phyloP scores from a whole-genome alignment of 805 yeast species.

The Clavispora asparagi region DNA sequence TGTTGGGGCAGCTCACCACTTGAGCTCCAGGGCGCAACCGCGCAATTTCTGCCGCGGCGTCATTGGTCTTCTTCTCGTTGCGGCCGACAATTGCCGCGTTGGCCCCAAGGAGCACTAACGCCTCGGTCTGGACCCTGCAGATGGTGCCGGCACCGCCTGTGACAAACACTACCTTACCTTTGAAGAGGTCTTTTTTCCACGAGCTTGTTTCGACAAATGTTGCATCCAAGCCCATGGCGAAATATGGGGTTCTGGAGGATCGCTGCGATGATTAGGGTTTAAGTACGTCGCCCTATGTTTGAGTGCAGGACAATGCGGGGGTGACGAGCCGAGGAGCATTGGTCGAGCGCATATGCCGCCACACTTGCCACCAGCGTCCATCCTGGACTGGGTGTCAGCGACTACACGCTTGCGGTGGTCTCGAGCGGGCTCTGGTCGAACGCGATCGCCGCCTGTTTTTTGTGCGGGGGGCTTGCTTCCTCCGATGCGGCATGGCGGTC shows the following conservation, averaged over 20 bases:
- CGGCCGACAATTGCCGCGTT: conserved; percentile 26
- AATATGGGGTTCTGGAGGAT: background rate
- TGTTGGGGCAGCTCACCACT: conserved; percentile 19
- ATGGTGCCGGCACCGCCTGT: conserved; percentile 29
- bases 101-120: conserved; percentile 24
- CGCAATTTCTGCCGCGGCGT: conserved; percentile 20
- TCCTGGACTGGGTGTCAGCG: background rate
- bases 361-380: background rate
- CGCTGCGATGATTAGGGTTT: background rate
- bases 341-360: background rate
- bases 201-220: conserved; percentile 15
- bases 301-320: background rate
- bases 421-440: background rate
- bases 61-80: conserved; percentile 20
- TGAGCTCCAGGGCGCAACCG: conserved; percentile 20
- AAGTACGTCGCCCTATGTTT: background rate
- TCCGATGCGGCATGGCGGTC: background rate
- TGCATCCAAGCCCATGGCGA: conserved; percentile 10
- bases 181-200: conserved; percentile 24
- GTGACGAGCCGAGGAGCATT: background rate
- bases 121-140: conserved; percentile 26
- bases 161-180: conserved; percentile 27
- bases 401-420: background rate
- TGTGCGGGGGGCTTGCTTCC: background rate
- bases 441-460: background rate